phyloP scores from a whole-genome alignment of 306 rosid species.

The barrel medic (Medicago truncatula) region DNA sequence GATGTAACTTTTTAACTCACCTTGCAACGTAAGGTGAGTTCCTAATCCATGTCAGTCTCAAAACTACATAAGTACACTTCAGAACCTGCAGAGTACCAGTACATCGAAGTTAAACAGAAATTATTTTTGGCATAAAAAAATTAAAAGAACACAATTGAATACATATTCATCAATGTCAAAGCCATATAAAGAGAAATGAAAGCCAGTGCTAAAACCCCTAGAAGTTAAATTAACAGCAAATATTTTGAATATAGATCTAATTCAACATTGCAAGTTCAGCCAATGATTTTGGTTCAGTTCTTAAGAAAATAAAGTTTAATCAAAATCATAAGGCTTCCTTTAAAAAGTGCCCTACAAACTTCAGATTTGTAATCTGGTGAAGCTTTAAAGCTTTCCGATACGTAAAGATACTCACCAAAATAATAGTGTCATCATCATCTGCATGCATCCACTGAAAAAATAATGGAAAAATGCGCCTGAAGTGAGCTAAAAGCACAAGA shows the following conservation, averaged over 20 bases:
- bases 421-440: slow-evolving; percentile 83
- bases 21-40: slow-evolving; percentile 75
- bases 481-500: slow-evolving; percentile 79
- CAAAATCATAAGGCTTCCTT: slow-evolving; percentile 24
- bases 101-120: slow-evolving; percentile 11
- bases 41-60: slow-evolving; percentile 88
- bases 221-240: slow-evolving; percentile 18
- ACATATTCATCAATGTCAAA: slow-evolving; percentile 17
- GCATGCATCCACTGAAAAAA: slow-evolving; percentile 91
- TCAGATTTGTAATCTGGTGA: slow-evolving; percentile 20
- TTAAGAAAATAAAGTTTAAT: not conserved
- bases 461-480: slow-evolving; percentile 86
- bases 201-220: slow-evolving; percentile 10
- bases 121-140: slow-evolving; percentile 13
- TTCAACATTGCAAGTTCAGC: slow-evolving; percentile 19
- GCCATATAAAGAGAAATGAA: slow-evolving; percentile 27
- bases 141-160: slow-evolving; percentile 26
- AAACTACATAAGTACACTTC: slow-evolving; percentile 58
- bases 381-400: slow-evolving; percentile 9
- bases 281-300: slow-evolving; percentile 19
- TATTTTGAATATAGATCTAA: slow-evolving; percentile 7
- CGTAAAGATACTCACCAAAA: slow-evolving; percentile 64
- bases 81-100: slow-evolving; percentile 66
- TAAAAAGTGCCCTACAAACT: slow-evolving; percentile 6
- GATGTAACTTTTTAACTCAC: slow-evolving; percentile 46